Evolutionary conservation across 495 filamentous ascomycete species (phyloP), one percentile per base, ranked within the genome.

Genomic region (Lasiosphaeria miniovina): DNA sequence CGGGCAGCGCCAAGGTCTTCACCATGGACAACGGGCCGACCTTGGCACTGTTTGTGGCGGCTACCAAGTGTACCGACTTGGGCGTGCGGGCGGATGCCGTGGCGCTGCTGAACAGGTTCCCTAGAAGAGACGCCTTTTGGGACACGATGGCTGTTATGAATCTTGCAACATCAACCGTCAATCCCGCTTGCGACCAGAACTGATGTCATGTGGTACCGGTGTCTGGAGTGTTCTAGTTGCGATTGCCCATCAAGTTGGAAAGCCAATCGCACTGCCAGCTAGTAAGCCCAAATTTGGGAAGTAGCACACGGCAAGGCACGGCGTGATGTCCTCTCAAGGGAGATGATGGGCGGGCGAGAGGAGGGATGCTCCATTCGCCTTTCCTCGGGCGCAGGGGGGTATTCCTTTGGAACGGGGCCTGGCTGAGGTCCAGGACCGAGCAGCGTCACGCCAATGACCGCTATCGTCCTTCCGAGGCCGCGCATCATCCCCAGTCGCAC

Each of bases 391-490:
- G 68, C 70, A 24, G 79, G 71, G 32, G 77, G 75, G 63, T 88
- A 83, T 12, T 86, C 85, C 68, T 87, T 88, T 10, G 84, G 76
- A 4, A 80, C 77, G 3, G 84, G 77, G 52, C 81, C 82, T 12
- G 83, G 75, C 60, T 80, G 80, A 43, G 75, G 68, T 3, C 63
- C 63, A 4, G 77, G 69, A 24, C 88, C 55, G 88, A 90, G 38
- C 87, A 88, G 62, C 84, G 86, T 40, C 85, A 87, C 38, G 76
- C 78, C 33, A 88, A 89, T 55, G 89, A 93, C 50, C 83, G 81
- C 50, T 96, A 96, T 63, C 89, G 94, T 64, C 92, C 92, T 6
- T 95, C 92, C 1, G 92, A 95, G 68, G 90, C 90, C 33, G 90
- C 92, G 5, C 92, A 96, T 73, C 92, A 96, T 67, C 88, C 89